Base-by-base conservation (phyloP, 495 filamentous ascomycete species). In the Trypethelium eluteriae region DNA sequence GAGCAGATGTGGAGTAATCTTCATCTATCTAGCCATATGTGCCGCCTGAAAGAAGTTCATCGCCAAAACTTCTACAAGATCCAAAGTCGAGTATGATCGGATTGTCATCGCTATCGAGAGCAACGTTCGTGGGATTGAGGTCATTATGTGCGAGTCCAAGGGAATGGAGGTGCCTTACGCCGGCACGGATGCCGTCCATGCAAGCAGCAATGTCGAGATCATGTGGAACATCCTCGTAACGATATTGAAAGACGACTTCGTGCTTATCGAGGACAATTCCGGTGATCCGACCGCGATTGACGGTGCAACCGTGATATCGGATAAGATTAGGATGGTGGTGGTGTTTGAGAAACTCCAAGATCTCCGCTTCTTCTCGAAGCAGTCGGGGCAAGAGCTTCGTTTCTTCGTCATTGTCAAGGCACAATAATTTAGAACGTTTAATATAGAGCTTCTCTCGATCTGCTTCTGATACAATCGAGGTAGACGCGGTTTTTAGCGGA, bases 81-180 rank as follows among this genome's bases (percentile, higher is more conserved):
- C 67, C 70, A 59, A 67, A 70, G 62, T 72, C 70, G 35, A 72
- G 46, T 44, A 72, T 41, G 50, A 70, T 36, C 47, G 68, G 44
- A 3, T 47, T 53, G 39, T 68, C 65, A 49, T 66, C 11, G 41
- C 49, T 57, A 57, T 72, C 63, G 61, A 72, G 32, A 47, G 49
- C 62, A 53, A 70, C 66, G 63, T 72, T 72, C 39, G 32, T 41
- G 3, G 68, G 65, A 18, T 64, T 70, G 56, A 72, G 63, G 57
- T 72, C 70, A 49, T 72, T 72, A 57, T 72, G 70, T 16, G 70
- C 70, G 16, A 72, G 68, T n/a, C 68, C 70, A 16, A 72, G 65
- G 10, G 70, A 68, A 44, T 72, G 68, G 18, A 72, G 68, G 66
- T 72, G 70, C 2, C 41, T 25, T n/a, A 68, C 69, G 14, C 59